These are phyloP conservation scores for Mycena floridula DNA, from an alignment of 768 basidiomycete species.

Conservation along the genomic window DNA sequence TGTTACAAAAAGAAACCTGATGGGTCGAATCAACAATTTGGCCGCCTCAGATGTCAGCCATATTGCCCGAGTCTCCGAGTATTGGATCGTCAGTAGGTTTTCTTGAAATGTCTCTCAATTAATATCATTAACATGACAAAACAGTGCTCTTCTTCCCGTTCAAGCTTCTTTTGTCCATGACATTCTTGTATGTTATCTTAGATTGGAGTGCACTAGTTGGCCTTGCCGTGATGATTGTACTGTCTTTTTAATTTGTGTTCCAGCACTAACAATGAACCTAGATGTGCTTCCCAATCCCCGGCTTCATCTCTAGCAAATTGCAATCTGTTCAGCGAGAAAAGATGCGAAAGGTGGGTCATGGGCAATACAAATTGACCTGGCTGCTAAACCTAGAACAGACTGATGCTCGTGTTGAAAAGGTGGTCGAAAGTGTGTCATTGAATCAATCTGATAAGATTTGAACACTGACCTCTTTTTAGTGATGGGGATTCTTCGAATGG, in stretches of 20 bases:
- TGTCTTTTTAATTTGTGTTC: too few species aligned
- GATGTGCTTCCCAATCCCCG: constrained; percentile 54
- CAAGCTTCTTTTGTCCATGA: constrained; percentile 13
- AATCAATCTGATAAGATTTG: constrained; percentile 11
- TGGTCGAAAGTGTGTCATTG: constrained; percentile 49
- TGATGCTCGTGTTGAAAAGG: constrained; percentile 54
- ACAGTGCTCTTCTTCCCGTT: constrained; percentile 16
- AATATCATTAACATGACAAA: not conserved
- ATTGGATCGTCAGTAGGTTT: constrained; percentile 16
- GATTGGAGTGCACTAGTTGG: constrained; percentile 38
- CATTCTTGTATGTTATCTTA: constrained; percentile 23
- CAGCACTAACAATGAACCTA: too few species aligned
- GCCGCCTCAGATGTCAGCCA: constrained; percentile 54
- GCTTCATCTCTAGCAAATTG: constrained; percentile 42
- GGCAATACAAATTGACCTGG: too few species aligned
- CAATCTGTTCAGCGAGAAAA: constrained; percentile 42
- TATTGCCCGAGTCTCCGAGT: constrained; percentile 31
- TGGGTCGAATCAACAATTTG: constrained; percentile 73
- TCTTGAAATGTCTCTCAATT: too few species aligned
- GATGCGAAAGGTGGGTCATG: too few species aligned
- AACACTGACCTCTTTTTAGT: constrained; percentile 24
- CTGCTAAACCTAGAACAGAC: too few species aligned
- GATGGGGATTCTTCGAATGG: constrained; percentile 55
- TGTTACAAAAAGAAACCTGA: constrained; percentile 45
- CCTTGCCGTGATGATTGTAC: constrained; percentile 31